phyloP scores from a whole-genome alignment of 768 basidiomycete species.

The Hydnomerulius pinastri region DNA sequence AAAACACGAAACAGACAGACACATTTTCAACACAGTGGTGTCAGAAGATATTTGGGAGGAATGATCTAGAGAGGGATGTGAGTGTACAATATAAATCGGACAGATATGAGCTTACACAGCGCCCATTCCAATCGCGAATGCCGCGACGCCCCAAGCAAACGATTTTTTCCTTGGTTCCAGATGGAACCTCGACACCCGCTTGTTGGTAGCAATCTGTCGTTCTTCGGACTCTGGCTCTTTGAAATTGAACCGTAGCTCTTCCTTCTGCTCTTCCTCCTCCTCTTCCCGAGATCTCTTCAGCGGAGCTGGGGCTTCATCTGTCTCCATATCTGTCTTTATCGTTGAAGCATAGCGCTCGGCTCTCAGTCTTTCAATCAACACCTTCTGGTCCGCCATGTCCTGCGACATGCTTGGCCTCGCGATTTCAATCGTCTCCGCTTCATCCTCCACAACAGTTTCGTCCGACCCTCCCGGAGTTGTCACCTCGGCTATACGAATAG shows the following conservation, averaged over 20 bases:
- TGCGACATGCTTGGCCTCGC: conserved; percentile 63
- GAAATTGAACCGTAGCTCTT: conserved; percentile 59
- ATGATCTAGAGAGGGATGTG: conserved; percentile 39
- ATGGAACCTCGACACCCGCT: conserved; percentile 55
- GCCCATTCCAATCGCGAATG: conserved; percentile 81
- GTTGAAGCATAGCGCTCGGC: conserved; percentile 50
- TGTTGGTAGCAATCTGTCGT: conserved; percentile 62
- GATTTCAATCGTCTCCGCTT: conserved; percentile 56
- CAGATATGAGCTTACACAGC: conserved; percentile 64
- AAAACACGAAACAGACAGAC: conserved; percentile 16
- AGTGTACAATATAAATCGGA: neutral
- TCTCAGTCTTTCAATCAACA: conserved; percentile 73
- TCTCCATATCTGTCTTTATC: conserved; percentile 26
- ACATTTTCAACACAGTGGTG: conserved; percentile 9
- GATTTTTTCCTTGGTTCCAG: conserved; percentile 71
- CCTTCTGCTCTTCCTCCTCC: conserved; percentile 43
- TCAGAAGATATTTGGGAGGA: conserved; percentile 66
- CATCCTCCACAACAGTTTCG: conserved; percentile 67
- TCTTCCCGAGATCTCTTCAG: conserved; percentile 54
- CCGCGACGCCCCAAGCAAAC: conserved; percentile 80
- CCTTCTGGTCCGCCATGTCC: conserved; percentile 78
- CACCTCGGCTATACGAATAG: conserved; percentile 31
- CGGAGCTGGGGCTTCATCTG: conserved; percentile 33
- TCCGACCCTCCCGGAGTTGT: conserved; percentile 58
- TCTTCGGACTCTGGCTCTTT: conserved; percentile 67